Conservation (phyloP, 106 monocot genomes). For the Dioscorea zingiberensis region DNA sequence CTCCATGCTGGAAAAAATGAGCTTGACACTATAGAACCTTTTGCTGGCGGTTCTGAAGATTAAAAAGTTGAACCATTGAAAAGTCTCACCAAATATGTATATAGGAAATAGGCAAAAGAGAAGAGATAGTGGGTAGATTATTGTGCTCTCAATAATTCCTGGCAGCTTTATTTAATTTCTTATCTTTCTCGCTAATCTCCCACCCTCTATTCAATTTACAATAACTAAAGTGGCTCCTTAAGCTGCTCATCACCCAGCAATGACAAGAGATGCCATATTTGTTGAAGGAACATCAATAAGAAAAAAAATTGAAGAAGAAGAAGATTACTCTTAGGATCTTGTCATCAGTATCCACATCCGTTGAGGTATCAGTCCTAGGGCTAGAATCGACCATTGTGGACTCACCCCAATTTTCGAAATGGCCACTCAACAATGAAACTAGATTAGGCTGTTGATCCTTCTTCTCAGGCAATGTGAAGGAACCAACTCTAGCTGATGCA, state of each 20-base stretch:
- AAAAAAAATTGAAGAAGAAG: background rate
- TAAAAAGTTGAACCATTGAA: too few species aligned
- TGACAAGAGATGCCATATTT: background rate
- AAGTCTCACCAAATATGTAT: too few species aligned
- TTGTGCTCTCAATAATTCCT: too few species aligned
- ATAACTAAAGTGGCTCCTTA: background rate
- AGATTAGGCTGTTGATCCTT: slow-evolving; percentile 29
- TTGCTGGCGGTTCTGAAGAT: too few species aligned
- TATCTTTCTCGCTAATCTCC: background rate
- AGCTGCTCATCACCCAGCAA: background rate
- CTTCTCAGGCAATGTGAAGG: slow-evolving; percentile 17
- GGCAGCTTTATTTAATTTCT: background rate
- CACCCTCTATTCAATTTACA: background rate
- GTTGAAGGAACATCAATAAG: background rate
- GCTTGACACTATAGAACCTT: too few species aligned
- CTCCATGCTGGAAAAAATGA: too few species aligned
- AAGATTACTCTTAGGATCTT: slow-evolving; percentile 50
- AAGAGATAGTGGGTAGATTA: too few species aligned
- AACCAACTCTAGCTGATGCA: slow-evolving; percentile 11
- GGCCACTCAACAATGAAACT: slow-evolving; percentile 24
- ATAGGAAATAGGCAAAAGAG: too few species aligned
- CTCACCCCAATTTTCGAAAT: slow-evolving; percentile 74
- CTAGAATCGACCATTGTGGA: slow-evolving; percentile 62
- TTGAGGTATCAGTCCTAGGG: slow-evolving; percentile 83
- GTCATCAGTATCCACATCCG: slow-evolving; percentile 69